Base-by-base conservation (phyloP, 768 basidiomycete genomes). In the Pholiota conissans region DNA sequence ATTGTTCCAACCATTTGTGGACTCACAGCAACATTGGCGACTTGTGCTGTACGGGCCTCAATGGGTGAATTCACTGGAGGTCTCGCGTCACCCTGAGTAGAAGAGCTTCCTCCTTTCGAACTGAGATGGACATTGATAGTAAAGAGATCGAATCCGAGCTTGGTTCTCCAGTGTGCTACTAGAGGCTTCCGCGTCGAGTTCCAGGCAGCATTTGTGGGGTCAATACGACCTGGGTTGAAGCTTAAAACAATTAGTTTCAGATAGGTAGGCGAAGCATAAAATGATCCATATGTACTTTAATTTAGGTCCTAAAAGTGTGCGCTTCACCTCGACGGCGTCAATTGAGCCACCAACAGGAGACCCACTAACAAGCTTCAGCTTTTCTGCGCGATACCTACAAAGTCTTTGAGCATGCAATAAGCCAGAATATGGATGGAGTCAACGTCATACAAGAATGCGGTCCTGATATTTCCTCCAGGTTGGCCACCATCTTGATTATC, bases 391-490 rank as follows among this genome's bases (percentile, higher is more conserved):
- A 67, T 81, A 85, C 62, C 73, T 74, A 39, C 6, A 42, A 57
- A 56, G 24, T 24, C 14, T 30, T 5, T 14, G n/a, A n/a, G n/a
- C n/a, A n/a, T n/a, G 22, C 40, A 34, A 22, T 7, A 13, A 14
- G 18, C 24, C 0, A 34, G 47, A 27, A 26, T 30, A 58, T 10
- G 47, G 32, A 27, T n/a, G 28, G 34, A 2, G 37, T 47, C 49
- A 14, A 45, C 14, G 26, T 63, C 77, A 63, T 63, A 84, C 79
- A 86, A 61, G 62, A 81, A 85, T 3, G 79, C 85, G 51, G 79
- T 77, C 37, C 85, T 76, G 59, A 86, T 87, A 62, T 87, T 87
- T 32, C 84, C 84, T 20, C 86, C 86, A 7, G 82, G 83, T 55
- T 79, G 64, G 5, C 85, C 86, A 26, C 86, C 86, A 61, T 87